These are phyloP conservation scores for Phellopilus nigrolimitatus DNA, from an alignment of 1,284 basidiomycete species.

Conservation along the genomic window DNA sequence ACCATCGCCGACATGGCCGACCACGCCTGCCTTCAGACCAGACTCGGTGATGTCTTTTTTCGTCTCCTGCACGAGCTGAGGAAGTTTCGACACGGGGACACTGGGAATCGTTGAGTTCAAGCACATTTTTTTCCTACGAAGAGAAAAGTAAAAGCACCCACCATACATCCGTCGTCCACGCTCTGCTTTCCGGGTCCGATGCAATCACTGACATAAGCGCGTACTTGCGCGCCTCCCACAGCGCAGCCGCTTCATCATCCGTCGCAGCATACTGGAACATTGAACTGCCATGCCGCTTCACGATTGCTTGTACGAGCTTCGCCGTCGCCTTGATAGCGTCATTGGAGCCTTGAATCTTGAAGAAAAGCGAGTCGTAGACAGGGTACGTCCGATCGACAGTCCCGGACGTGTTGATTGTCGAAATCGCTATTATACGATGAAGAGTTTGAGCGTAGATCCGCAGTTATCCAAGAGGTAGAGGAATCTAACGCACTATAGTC, in stretches of 20 bases:
- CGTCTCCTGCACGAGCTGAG: slow-evolving; percentile 30
- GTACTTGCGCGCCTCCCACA: slow-evolving; percentile 51
- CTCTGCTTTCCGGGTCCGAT: slow-evolving; percentile 34
- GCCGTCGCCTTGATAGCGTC: slow-evolving; percentile 39
- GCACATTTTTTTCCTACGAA: no score
- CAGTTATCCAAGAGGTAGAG: slow-evolving; percentile 40
- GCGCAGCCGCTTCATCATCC: slow-evolving; percentile 41
- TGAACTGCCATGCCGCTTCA: slow-evolving; percentile 39
- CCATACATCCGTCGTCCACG: slow-evolving; percentile 51
- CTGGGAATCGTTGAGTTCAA: slow-evolving; percentile 16
- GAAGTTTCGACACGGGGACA: slow-evolving; percentile 20
- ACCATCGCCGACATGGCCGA: slow-evolving; percentile 50
- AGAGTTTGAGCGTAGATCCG: slow-evolving; percentile 24
- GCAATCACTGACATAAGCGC: slow-evolving; percentile 44
- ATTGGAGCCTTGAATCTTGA: slow-evolving; percentile 47
- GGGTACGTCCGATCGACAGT: slow-evolving; percentile 32
- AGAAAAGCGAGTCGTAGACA: slow-evolving; percentile 44
- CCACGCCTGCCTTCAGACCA: slow-evolving; percentile 35
- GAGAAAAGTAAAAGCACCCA: slow-evolving; percentile 18
- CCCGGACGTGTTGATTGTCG: slow-evolving; percentile 18
- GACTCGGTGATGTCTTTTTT: slow-evolving; percentile 37
- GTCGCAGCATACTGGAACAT: slow-evolving; percentile 46
- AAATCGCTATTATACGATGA: slow-evolving; percentile 15
- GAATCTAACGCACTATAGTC: slow-evolving; percentile 25
- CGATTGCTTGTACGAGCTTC: slow-evolving; percentile 33